Evolutionary conservation across 371 early-diverging fungal genomes (phyloP).

Genomic region (Mucor sp.): DNA sequence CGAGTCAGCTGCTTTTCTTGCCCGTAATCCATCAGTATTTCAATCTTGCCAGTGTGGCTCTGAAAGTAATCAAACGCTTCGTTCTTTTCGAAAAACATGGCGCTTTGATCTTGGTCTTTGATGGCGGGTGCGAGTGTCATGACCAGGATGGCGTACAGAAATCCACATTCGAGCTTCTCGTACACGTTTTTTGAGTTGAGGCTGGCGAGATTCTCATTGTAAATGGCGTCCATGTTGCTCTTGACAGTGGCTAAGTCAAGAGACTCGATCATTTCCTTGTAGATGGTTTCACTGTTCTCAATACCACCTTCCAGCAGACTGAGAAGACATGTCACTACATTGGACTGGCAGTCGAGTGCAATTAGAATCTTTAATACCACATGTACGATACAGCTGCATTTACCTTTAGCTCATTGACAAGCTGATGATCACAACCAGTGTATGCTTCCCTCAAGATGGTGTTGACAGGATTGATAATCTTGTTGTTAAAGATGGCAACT

Average conservation of each 20-base stretch:
- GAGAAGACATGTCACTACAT: constrained; percentile 49
- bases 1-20: constrained; percentile 44
- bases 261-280: constrained; percentile 49
- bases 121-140: constrained; percentile 44
- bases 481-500: constrained; percentile 53
- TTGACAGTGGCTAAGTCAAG: constrained; percentile 43
- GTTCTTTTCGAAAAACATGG: constrained; percentile 31
- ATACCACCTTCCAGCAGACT: constrained; percentile 61
- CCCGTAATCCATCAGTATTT: constrained; percentile 51
- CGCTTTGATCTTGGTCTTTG: constrained; percentile 25
- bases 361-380: not conserved
- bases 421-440: constrained; percentile 24
- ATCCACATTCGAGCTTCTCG: constrained; percentile 42
- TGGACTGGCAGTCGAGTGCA: constrained; percentile 23
- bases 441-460: constrained; percentile 45
- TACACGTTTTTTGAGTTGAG: constrained; percentile 24
- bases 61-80: constrained; percentile 47
- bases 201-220: constrained; percentile 20
- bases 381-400: not conserved
- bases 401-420: constrained; percentile 46
- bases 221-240: constrained; percentile 38
- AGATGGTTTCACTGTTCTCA: constrained; percentile 48
- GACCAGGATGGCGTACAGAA: constrained; percentile 44
- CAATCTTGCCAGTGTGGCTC: constrained; percentile 57
- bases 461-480: constrained; percentile 57